Base-by-base conservation (phyloP, 129 eudicot genomes). In the Erigeron canadensis region DNA sequence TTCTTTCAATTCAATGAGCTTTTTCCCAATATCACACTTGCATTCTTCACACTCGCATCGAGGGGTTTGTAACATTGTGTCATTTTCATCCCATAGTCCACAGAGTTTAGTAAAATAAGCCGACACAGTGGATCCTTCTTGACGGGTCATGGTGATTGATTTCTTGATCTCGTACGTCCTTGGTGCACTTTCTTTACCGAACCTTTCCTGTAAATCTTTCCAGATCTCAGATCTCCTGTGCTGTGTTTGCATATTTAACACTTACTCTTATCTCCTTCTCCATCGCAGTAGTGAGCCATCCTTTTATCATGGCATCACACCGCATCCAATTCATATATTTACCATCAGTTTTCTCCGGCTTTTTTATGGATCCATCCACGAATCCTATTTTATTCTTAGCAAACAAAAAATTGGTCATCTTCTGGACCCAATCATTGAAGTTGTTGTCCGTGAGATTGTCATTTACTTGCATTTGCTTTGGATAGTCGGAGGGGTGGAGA, bases 401-500 rank as follows among this genome's bases (percentile, higher is more conserved):
- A 37, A 34, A 62, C 47, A 62, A 62, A 47, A 62, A 62, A 37
- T 62, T 62, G 8, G 13, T 10, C 47, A 62, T 62, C 45, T 62
- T 23, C 5, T 62, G 67, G 11, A 21, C 12, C 46, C 67, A 62
- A 39, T 62, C 67, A 3, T 2, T 37, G 16, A 22, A 59, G n/a
- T 59, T 59, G 2, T 2, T 6, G 10, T 59, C 37, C 8, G 34
- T n/a, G n/a, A n/a, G n/a, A n/a, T n/a, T n/a, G n/a, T n/a, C n/a
- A n/a, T n/a, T n/a, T n/a, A n/a, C n/a, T 0, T 55, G 61, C 28
- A 55, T 18, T 19, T 55, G 61, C 10, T 6, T 55, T 17, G 61
- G 37, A 18, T 55, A 55, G 19, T 55, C 61, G 0, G 37, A 55
- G 7, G 61, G 34, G 19, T 55, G 61, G 9, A 55, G 17, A 4